Conservation (phyloP, 148 eudicot genomes). For the Cornus suecica region DNA sequence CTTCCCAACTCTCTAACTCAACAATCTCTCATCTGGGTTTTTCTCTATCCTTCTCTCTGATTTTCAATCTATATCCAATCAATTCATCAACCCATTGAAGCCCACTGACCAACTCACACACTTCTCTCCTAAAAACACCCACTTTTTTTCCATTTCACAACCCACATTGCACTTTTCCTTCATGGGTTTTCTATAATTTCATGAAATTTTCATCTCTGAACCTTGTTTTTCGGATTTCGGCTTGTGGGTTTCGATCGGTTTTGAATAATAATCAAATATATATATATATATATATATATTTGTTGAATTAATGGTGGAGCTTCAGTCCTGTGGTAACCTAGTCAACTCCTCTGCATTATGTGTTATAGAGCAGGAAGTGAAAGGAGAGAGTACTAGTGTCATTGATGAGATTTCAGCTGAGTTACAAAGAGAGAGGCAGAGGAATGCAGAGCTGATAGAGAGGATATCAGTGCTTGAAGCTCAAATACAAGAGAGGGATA, state of each 20-base stretch:
- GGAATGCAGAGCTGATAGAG: slow-evolving; percentile 27
- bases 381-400: slow-evolving; percentile 10
- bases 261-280: not conserved
- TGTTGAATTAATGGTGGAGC: slow-evolving; percentile 11
- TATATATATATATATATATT: too few species aligned
- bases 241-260: not conserved
- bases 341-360: slow-evolving; percentile 7
- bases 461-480: slow-evolving; percentile 33
- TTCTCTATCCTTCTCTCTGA: too few species aligned
- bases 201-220: not conserved
- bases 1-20: not conserved
- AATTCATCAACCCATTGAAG: not conserved
- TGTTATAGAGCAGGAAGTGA: slow-evolving; percentile 16
- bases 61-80: too few species aligned
- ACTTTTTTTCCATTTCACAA: not conserved
- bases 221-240: not conserved
- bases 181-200: not conserved
- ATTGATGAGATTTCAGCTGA: slow-evolving; percentile 27
- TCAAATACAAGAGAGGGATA: slow-evolving; percentile 21
- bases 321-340: slow-evolving; percentile 12
- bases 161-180: not conserved
- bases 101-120: not conserved
- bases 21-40: not conserved
- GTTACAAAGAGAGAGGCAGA: slow-evolving; percentile 26
- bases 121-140: not conserved